Conservation (phyloP, 2,329 filamentous ascomycete species). For the Ophiosphaerella narmari region DNA sequence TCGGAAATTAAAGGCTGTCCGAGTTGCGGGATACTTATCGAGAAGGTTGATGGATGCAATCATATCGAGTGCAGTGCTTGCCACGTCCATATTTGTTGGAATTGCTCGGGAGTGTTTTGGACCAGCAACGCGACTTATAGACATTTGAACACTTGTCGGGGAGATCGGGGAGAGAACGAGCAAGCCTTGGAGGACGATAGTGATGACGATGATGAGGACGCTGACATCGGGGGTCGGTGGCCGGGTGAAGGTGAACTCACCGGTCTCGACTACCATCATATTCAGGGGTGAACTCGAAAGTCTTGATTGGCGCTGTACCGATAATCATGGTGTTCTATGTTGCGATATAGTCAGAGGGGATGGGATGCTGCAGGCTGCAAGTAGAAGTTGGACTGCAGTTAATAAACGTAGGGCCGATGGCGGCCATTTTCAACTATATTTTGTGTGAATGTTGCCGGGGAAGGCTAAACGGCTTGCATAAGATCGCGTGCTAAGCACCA, state of each 20-base stretch:
- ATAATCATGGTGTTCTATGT: no score
- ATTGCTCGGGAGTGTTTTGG: constrained; percentile 18
- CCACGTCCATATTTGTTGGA: constrained; percentile 22
- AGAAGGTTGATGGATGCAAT: constrained; percentile 54
- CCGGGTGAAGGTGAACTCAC: neutral
- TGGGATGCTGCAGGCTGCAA: no score
- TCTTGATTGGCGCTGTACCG: no score
- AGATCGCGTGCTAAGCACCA: no score
- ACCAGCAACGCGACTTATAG: constrained; percentile 5
- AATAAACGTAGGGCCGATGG: no score
- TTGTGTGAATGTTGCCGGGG: no score
- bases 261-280: neutral
- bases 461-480: no score
- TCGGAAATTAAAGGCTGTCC: constrained; percentile 25
- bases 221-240: neutral
- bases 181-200: neutral
- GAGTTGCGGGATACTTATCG: constrained; percentile 46
- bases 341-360: no score
- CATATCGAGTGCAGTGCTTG: constrained; percentile 49
- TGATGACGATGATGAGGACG: neutral
- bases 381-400: no score
- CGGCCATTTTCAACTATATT: no score
- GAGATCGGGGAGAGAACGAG: neutral
- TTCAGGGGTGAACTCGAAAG: neutral
- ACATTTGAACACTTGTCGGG: constrained; percentile 7